These are phyloP conservation scores for Saccharomyces hybrid DNA, from an alignment of 1,139 yeast species.

Conservation along the genomic window DNA sequence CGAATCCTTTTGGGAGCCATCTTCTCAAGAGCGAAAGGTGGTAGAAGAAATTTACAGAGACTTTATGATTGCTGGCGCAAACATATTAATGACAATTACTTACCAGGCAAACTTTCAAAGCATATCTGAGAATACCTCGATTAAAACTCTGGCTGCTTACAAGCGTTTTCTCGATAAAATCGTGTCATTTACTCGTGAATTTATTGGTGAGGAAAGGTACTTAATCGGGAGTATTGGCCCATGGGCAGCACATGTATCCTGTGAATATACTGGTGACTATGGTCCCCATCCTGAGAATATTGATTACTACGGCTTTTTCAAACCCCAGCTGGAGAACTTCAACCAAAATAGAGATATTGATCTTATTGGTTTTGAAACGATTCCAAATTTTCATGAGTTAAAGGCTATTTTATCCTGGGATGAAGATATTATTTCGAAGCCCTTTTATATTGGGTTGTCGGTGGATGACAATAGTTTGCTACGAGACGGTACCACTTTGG, in stretches of 20 bases:
- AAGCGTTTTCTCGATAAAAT: slow-evolving; percentile 22
- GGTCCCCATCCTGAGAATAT: slow-evolving; percentile 20
- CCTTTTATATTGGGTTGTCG: slow-evolving; percentile 26
- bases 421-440: slow-evolving; percentile 17
- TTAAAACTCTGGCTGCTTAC: slow-evolving; percentile 29
- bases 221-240: slow-evolving; percentile 70
- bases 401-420: slow-evolving; percentile 26
- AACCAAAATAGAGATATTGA: not conserved
- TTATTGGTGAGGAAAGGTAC: slow-evolving; percentile 27
- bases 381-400: slow-evolving; percentile 27
- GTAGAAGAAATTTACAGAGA: slow-evolving; percentile 43
- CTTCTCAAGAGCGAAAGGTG: slow-evolving; percentile 36
- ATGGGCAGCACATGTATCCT: slow-evolving; percentile 60
- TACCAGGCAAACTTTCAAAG: slow-evolving; percentile 45
- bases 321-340: slow-evolving; percentile 19
- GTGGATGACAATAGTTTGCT: slow-evolving; percentile 21
- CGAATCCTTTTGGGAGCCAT: slow-evolving; percentile 19
- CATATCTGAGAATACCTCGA: slow-evolving; percentile 18
- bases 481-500: slow-evolving; percentile 27
- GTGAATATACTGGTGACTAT: slow-evolving; percentile 60
- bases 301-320: slow-evolving; percentile 21
- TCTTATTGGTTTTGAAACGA: slow-evolving; percentile 9
- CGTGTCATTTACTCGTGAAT: slow-evolving; percentile 21
- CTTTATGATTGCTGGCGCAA: slow-evolving; percentile 52
- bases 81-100: slow-evolving; percentile 50